Base-by-base conservation (phyloP, 331 rosid genomes). In the Spiraea crenata region DNA sequence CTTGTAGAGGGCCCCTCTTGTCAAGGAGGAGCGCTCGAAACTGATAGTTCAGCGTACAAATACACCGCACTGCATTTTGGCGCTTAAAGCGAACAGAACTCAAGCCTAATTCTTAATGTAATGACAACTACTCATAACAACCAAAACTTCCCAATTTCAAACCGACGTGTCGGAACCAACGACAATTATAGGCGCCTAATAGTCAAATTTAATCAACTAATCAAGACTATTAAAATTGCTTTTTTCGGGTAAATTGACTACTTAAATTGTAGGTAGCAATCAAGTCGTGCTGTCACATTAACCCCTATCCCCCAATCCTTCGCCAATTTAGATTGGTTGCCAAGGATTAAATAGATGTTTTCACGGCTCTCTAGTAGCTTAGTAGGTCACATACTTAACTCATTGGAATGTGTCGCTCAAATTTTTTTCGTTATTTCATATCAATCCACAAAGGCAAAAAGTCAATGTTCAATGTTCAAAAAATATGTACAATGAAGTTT, bases 401-500 rank as follows among this genome's bases (percentile, higher is more conserved):
- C 31, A 25, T 25, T 25, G 31, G 31, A 2, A 1, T 25, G 31
- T 25, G 31, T 25, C 2, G 31, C 31, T 25, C 31, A 25, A 25
- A 25, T 25, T 25, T 25, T 2, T 25, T 25, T 25, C 31, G 31
- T 25, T 25, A 25, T 25, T 8, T 14, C 3, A 47, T 9, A 47
- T 20, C 19, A 63, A 44, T 44, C 52, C 52, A 19, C 11, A 41
- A 12, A 63, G 38, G 5, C 1, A 9, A 42, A 1, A 11, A 41
- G 50, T 63, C 11, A 5, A 9, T 15, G 11, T 7, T n/a, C 6
- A 11, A 20, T 5, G 15, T 19, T 38, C 6, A 1, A 9, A 15
- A 40, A 47, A 25, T 63, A 48, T 39, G 40, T 25, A 57, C 51
- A 70, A 44, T 57, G 59, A 57, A 63, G 38, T 55, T 25, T 34